phyloP scores from a whole-genome alignment of 495 filamentous ascomycete genomes.

The Antarctomyces pellizariae region DNA sequence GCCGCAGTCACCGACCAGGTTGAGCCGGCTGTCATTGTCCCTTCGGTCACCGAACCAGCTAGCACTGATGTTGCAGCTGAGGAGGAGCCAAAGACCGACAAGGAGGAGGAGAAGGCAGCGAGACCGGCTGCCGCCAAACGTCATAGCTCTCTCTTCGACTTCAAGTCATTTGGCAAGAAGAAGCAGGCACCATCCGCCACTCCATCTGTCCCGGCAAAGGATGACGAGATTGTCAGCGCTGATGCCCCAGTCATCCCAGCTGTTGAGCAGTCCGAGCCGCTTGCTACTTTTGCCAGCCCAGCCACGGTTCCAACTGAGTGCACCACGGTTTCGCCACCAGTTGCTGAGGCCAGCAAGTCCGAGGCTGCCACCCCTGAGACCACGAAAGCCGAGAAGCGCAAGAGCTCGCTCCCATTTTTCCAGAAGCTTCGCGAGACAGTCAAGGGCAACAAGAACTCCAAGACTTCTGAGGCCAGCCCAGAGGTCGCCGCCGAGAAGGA shows the following conservation, averaged over 20 bases:
- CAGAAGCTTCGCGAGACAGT: conserved; percentile 33
- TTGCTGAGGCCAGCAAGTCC: conserved; percentile 19
- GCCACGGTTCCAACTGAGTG: conserved; percentile 19
- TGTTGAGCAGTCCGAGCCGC: conserved; percentile 29
- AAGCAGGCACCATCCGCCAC: conserved; percentile 23
- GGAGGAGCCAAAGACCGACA: too few relatives aligned
- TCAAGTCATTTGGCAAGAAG: conserved; percentile 28
- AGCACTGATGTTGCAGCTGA: too few relatives aligned
- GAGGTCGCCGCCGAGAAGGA: conserved; percentile 21
- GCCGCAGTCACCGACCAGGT: conserved; percentile 20
- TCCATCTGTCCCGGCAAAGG: conserved; percentile 13
- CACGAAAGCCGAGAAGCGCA: conserved; percentile 29
- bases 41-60: conserved; percentile 13
- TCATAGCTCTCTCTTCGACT: conserved; percentile 25
- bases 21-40: conserved; percentile 14
- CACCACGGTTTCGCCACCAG: conserved; percentile 11
- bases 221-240: conserved; percentile 22
- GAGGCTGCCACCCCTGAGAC: conserved; percentile 26
- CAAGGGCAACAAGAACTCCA: conserved; percentile 19
- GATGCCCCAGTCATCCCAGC: conserved; percentile 31
- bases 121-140: conserved; percentile 13
- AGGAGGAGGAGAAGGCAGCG: conserved; percentile 15
- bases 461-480: conserved; percentile 16
- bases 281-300: conserved; percentile 23
- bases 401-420: conserved; percentile 32